Base-by-base conservation (phyloP, 768 basidiomycete species). In the Tylopilus plumbeoviolaceoides region DNA sequence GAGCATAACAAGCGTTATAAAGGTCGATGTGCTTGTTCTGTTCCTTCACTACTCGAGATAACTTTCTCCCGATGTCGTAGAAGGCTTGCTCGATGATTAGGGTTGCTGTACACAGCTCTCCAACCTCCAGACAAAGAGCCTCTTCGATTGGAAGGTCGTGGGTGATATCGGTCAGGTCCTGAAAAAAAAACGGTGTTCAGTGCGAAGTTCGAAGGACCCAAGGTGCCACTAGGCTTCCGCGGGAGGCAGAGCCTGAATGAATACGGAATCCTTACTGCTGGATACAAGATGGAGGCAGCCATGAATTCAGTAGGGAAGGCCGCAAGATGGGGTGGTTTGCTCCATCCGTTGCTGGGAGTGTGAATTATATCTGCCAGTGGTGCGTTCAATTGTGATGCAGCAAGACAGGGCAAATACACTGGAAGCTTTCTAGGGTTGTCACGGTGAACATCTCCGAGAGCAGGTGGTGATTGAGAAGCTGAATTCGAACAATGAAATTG, bases 41-140 rank as follows among this genome's bases (percentile, higher is more conserved):
- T 23, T 46, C 48, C 3, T 30, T 52, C 18, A 38, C 20, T n/a
- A 42, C 51, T 5, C 54, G 46, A 12, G 61, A 47, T 6, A 62
- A 18, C 20, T 11, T 51, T 43, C 35, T 48, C 30, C 38, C 53
- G 14, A 63, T 63, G 18, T 51, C 43, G 21, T 50, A 50, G 38
- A 62, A 62, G 1, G 61, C 50, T 7, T 53, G 17, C 20, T 62
- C 61, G 25, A 62, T 62, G n/a, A 31, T 9, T 17, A 62, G 58
- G 1, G 61, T 50, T 7, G 58, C 61, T 5, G 11, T 31, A 30
- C 55, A 62, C 25, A 62, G 17, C 18, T 18, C 42, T 14, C 60
- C 58, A 27, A 62, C 63, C n/a, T 62, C 61, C 6, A 48, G 39
- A 33, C 15, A 53, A 33, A 63, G 55, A 1, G 41, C 41, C 21